Percentiles rank a stretch among this genome's conserved stretches.
phyloP scores from a whole-genome alignment of 2,329 filamentous ascomycete genomes.

The Aspergillus floridensis region DNA sequence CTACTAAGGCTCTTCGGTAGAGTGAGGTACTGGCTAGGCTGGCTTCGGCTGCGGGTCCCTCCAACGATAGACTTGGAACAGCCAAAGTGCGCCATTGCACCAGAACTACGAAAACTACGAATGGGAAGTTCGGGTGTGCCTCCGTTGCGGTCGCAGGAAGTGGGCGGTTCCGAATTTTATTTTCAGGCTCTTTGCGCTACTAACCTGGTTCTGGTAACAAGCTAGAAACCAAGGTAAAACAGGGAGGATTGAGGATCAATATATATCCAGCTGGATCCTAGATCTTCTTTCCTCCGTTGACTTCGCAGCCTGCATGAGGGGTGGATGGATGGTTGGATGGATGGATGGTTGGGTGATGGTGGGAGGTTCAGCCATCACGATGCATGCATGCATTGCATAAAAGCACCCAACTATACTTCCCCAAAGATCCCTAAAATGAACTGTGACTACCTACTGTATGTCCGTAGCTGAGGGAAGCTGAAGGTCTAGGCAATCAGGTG shows the following conservation, averaged over 20 bases:
- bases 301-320: neutral
- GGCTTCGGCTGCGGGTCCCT: neutral
- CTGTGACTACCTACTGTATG: no score
- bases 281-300: neutral
- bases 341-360: no score
- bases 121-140: neutral
- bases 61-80: neutral
- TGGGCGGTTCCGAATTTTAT: conserved; percentile 1
- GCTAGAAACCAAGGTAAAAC: conserved; percentile 7
- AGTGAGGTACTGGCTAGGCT: neutral
- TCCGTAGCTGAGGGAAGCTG: no score
- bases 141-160: conserved; percentile 2
- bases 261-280: neutral
- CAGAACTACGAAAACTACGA: neutral
- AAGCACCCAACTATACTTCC: no score
- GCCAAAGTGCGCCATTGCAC: conserved; percentile 3
- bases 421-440: no score
- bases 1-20: neutral
- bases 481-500: neutral
- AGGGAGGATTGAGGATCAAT: conserved; percentile 1
- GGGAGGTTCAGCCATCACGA: no score
- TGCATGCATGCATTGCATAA: no score
- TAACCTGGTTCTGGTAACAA: conserved; percentile 4
- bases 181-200: neutral
- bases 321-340: no score